phyloP scores from a whole-genome alignment of 495 filamentous ascomycete species.

The Evansstolkia leycettana region DNA sequence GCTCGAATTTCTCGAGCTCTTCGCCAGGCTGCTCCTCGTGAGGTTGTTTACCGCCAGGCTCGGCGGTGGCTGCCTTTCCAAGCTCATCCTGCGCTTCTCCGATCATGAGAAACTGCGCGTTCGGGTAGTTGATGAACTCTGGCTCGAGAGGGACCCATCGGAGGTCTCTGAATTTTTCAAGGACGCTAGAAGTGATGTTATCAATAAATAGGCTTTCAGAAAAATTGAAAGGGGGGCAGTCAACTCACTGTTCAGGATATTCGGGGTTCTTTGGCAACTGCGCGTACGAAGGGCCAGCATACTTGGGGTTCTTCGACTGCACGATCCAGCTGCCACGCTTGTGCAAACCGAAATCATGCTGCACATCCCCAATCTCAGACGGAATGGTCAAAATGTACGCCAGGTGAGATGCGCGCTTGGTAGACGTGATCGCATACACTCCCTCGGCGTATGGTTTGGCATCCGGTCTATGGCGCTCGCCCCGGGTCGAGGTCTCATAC shows the following conservation, averaged over 20 bases:
- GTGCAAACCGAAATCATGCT: constrained; percentile 62
- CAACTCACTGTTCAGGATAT: constrained; percentile 59
- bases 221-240: background rate
- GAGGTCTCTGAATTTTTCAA: constrained; percentile 59
- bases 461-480: constrained; percentile 55
- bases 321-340: constrained; percentile 67
- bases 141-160: constrained; percentile 67
- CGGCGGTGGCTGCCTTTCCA: constrained; percentile 48
- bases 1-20: constrained; percentile 46
- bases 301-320: constrained; percentile 70
- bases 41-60: constrained; percentile 43
- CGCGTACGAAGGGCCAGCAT: constrained; percentile 48
- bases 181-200: constrained; percentile 29
- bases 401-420: constrained; percentile 60
- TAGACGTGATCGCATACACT: constrained; percentile 71
- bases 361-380: constrained; percentile 52
- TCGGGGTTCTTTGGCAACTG: constrained; percentile 52
- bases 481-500: constrained; percentile 69
- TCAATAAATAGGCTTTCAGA: constrained; percentile 1
- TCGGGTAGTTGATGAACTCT: constrained; percentile 64
- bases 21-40: constrained; percentile 47
- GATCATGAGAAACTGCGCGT: constrained; percentile 73
- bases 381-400: constrained; percentile 80
- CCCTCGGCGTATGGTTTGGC: constrained; percentile 73
- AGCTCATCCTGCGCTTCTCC: constrained; percentile 54